These are phyloP conservation scores for Paecilomyces sp. DNA, from an alignment of 2,329 filamentous ascomycete species.

Conservation along the genomic window DNA sequence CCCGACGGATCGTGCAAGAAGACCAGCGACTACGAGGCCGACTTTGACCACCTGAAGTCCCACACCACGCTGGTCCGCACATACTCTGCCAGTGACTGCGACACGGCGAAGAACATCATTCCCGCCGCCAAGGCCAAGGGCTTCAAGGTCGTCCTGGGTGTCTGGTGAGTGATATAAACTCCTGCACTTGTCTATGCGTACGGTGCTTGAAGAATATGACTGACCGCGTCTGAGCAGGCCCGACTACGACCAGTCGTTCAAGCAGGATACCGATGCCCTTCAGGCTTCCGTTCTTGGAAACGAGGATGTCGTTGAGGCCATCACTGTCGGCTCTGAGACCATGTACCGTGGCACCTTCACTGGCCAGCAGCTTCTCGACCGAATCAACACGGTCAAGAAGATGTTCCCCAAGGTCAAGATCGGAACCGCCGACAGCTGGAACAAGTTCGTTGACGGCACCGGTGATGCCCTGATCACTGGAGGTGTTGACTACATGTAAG, in stretches of 20 bases:
- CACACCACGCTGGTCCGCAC: constrained; percentile 55
- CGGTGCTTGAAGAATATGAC: constrained; percentile 1
- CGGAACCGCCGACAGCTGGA: constrained; percentile 67
- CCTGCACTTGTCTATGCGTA: neutral
- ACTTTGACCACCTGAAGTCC: constrained; percentile 55
- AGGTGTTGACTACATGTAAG: constrained; percentile 53
- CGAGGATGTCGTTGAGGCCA: constrained; percentile 57
- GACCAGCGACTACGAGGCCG: constrained; percentile 54
- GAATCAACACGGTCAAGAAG: constrained; percentile 56
- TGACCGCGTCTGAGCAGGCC: constrained; percentile 37
- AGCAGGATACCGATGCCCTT: constrained; percentile 54
- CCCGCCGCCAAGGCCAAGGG: constrained; percentile 58
- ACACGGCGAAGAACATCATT: constrained; percentile 55
- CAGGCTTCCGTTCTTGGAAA: constrained; percentile 35
- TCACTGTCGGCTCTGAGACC: constrained; percentile 65
- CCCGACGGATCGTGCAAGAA: constrained; percentile 56
- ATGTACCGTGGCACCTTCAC: constrained; percentile 64
- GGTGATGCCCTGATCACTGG: constrained; percentile 56
- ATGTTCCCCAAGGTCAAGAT: constrained; percentile 51
- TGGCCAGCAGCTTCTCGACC: constrained; percentile 50
- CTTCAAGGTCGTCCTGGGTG: constrained; percentile 62
- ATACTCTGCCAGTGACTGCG: constrained; percentile 61
- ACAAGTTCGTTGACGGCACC: constrained; percentile 62
- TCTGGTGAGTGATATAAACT: constrained; percentile 47
- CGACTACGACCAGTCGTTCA: constrained; percentile 56